Evolutionary conservation across 768 basidiomycete genomes (phyloP).

Genomic region (Phylloporus arenicola): DNA sequence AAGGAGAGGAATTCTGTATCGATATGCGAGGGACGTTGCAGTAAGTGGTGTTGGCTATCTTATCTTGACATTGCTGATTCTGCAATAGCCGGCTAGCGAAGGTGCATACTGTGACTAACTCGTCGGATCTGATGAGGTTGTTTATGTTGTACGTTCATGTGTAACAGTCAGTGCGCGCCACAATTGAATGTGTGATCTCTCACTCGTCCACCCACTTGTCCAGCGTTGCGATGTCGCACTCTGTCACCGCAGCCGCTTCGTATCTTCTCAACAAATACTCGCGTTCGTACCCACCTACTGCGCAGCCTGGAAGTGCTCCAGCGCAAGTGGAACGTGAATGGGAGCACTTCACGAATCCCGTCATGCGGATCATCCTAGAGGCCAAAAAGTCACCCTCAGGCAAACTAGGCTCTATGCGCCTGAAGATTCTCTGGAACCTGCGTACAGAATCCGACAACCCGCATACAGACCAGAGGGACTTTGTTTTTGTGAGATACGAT

Average conservation of each 20-base stretch:
- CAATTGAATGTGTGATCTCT: background rate
- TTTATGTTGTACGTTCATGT: constrained; percentile 4
- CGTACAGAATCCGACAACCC: constrained; percentile 33
- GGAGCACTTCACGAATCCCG: constrained; percentile 75
- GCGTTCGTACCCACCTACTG: constrained; percentile 44
- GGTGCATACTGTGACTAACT: constrained; percentile 79
- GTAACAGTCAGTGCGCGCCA: background rate
- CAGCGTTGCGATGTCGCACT: constrained; percentile 22
- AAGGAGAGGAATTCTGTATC: constrained; percentile 66
- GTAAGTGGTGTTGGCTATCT: constrained; percentile 44
- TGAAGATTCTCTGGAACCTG: constrained; percentile 63
- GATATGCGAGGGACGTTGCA: constrained; percentile 83
- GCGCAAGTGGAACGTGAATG: constrained; percentile 46
- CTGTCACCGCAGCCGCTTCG: constrained; percentile 52
- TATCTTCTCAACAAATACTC: constrained; percentile 64
- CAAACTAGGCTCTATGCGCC: constrained; percentile 56
- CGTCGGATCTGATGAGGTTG: background rate
- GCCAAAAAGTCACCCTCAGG: constrained; percentile 44
- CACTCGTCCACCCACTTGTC: background rate
- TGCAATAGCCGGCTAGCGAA: constrained; percentile 63
- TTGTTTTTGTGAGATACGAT: constrained; percentile 55
- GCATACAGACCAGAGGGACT: constrained; percentile 45
- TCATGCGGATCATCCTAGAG: constrained; percentile 59
- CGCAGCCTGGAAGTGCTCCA: constrained; percentile 9
- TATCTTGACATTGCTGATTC: constrained; percentile 5